Conservation (phyloP, 495 filamentous ascomycete genomes). For the Ramalina peruviana region DNA sequence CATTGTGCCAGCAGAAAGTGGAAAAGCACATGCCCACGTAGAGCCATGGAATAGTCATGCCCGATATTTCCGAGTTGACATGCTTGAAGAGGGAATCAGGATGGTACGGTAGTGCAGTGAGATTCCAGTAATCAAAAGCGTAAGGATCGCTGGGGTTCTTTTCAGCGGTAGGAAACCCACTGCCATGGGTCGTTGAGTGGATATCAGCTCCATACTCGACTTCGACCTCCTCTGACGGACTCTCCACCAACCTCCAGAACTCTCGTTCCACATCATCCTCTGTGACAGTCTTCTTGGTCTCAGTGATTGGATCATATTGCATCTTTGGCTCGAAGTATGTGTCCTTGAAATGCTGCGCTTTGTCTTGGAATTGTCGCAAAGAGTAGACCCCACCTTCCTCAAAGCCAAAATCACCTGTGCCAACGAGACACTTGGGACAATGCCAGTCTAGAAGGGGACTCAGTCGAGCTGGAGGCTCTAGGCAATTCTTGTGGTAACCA, state of each 20-base stretch:
- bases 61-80: constrained; percentile 97
- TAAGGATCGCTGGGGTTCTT: constrained; percentile 76
- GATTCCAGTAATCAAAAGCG: constrained; percentile 85
- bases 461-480: constrained; percentile 72
- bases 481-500: constrained; percentile 74
- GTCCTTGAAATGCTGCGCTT: constrained; percentile 87
- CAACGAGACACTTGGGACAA: constrained; percentile 88
- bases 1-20: constrained; percentile 98
- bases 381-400: constrained; percentile 96
- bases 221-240: constrained; percentile 85
- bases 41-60: constrained; percentile 98
- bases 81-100: constrained; percentile 88
- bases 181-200: constrained; percentile 95
- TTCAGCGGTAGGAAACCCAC: constrained; percentile 92
- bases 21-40: constrained; percentile 99
- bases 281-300: constrained; percentile 63
- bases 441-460: constrained; percentile 88
- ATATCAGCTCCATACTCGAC: constrained; percentile 98
- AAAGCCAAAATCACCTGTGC: constrained; percentile 93
- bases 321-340: constrained; percentile 82
- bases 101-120: constrained; percentile 85
- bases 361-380: constrained; percentile 90
- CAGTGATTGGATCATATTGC: constrained; percentile 75
- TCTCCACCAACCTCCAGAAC: constrained; percentile 92
- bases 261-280: constrained; percentile 95